Evolutionary conservation across 2,329 filamentous ascomycete species (phyloP), one percentile per base, ranked within the genome.

Genomic region (Graphium sp.): DNA sequence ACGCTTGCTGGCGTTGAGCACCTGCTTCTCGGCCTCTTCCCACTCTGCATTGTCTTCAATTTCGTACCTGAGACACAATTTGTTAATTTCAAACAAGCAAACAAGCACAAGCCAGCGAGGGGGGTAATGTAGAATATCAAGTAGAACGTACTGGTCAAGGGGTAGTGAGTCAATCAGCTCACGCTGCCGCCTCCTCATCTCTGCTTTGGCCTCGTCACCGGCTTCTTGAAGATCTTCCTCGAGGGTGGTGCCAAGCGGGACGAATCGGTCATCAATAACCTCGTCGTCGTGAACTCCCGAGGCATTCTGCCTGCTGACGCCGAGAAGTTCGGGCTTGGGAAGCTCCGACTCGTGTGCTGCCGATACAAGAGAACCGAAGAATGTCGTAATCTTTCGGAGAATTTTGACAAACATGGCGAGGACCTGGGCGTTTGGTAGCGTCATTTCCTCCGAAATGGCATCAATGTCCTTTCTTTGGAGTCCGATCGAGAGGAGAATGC

Each of bases 381-480:
- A 70, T 3, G 67, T 62, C 3, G 79, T 79, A 22, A 93, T 66
- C 57, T 95, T 95, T 38, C 84, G 73, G 34, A 94, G 66, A 35
- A 93, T 78, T 61, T 98, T 98, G 49, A 93, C 82, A 52, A 98
- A 95, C 78, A 95, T 92, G 35, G 87, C 85, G 36, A 98, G 62
- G 4, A 94, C 59, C 55, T 95, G 89, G 24, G 74, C 76, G 3
- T 71, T 66, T 1, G 70, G 71, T 5, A 94, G 55, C 6, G 64
- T 66, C 4, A 93, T 54, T 44, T 98, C 89, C 36, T 75, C 72
- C 35, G 85, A 77, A 7, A 94, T 56, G 9, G 69, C 66, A 10
- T 89, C 81, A 17, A 98, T 60, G 22, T 79, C 75, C 57, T 95
- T 95, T 39, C 80, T 73, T 52, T 98, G 91, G 34, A 95, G 57